Evolutionary conservation across 2,329 filamentous ascomycete genomes (phyloP).

Genomic region (Fusarium sororula): DNA sequence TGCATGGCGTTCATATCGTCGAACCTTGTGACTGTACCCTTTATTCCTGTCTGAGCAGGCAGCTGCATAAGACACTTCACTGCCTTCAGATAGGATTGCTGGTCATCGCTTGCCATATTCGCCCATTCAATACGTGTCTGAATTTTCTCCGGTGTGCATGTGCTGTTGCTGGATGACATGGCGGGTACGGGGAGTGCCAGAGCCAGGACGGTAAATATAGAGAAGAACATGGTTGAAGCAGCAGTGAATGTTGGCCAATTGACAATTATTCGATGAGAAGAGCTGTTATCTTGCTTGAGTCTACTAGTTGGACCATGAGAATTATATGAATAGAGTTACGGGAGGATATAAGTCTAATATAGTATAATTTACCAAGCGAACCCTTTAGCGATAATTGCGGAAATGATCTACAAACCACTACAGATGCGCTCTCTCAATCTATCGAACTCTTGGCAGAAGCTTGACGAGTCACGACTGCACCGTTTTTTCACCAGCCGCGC

Average conservation of each 20-base stretch:
- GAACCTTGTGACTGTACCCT: not conserved
- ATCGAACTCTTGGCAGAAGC: not conserved
- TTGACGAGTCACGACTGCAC: not conserved
- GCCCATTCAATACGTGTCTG: not conserved
- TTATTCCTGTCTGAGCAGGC: not conserved
- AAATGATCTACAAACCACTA: not conserved
- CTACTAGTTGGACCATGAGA: not conserved
- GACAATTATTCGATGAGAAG: not conserved
- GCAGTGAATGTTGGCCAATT: not conserved
- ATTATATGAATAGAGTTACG: not conserved
- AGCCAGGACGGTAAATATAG: not conserved
- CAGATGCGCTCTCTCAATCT: not conserved
- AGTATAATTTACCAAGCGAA: not conserved
- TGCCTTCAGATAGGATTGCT: not conserved
- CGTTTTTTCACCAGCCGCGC: not conserved
- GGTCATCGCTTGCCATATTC: not conserved
- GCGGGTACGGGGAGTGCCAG: not conserved
- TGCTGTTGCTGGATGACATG: not conserved
- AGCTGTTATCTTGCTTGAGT: not conserved
- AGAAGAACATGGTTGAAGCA: not conserved
- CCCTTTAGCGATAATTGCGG: not conserved
- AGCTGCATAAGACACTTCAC: not conserved
- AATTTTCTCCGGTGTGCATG: not conserved
- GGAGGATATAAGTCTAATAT: not conserved
- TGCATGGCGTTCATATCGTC: not conserved